Evolutionary conservation across 2,329 filamentous ascomycete species (phyloP), one percentile per base, ranked within the genome.

Genomic region (Trichoderma koningiopsis): DNA sequence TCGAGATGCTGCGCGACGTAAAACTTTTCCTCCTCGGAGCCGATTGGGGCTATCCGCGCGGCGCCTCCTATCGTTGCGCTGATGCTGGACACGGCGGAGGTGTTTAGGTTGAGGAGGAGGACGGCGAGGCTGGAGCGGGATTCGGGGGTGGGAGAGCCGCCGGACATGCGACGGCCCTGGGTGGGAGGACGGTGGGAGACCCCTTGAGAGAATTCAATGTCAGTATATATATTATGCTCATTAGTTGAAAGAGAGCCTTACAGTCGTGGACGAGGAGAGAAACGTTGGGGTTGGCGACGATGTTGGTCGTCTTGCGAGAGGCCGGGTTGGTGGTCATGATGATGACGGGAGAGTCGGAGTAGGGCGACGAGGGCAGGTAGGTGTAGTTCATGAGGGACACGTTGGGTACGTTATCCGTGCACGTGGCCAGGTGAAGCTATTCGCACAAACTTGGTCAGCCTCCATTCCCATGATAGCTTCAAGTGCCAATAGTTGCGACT

Each of bases 351-450:
- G 83, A 81, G 63, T 86, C 77, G 49, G 88, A 86, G 80, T 89
- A 91, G 49, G 89, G 90, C 19, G 92, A 92, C 6, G 86, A 89
- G 49, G 94, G 91, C 27, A 99, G 91, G 82, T 97, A 98, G 77
- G 96, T 98, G 84, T 98, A 98, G 84, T 97, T 97, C 96, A 99
- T 99, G 73, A 99, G 89, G 47, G 94, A 96, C 73, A 98, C 93
- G 79, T 98, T 93, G 11, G 96, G 96, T 72, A 89, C 85, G 76
- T 96, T 91, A 74, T 91, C 86, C 74, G 89, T 89, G 80, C 92
- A 96, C 68, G 96, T 99, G 75, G 96, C 94, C 65, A 99, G 91
- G 81, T 99, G 96, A 74, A 99, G 93, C 94, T 97, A 76, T 74
- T 57, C 62, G 52, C 53, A 27, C 11, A 14, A 62, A 35, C 24